Percentiles rank a stretch among this genome's conserved stretches.
Conservation (phyloP, 2,329 filamentous ascomycete species). For the Neofusicoccum laricinum region DNA sequence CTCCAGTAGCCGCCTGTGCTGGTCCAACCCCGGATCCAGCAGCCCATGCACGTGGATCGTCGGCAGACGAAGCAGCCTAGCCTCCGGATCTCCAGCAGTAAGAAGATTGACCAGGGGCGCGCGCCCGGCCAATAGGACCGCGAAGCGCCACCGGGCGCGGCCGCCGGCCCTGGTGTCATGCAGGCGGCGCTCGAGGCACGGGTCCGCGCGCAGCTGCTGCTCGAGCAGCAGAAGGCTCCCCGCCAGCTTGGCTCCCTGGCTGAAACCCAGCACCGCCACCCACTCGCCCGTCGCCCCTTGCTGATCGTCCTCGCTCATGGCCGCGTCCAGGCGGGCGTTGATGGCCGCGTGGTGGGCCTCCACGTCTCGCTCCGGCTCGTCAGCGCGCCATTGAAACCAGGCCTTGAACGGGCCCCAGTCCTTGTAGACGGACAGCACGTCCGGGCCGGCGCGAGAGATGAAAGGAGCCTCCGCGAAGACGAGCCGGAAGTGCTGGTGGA, state of each 20-base stretch:
- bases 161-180: too few relatives aligned
- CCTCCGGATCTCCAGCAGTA: too few relatives aligned
- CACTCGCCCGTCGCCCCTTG: slow-evolving; percentile 41
- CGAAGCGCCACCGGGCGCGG: too few relatives aligned
- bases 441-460: slow-evolving; percentile 58
- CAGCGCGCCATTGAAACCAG: slow-evolving; percentile 14
- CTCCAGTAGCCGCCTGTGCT: slow-evolving; percentile 56
- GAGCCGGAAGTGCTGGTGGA: slow-evolving; percentile 62
- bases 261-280: slow-evolving; percentile 51
- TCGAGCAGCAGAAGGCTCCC: slow-evolving; percentile 43
- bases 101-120: slow-evolving; percentile 49
- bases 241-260: slow-evolving; percentile 48
- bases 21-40: slow-evolving; percentile 56
- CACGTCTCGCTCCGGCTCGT: slow-evolving; percentile 53
- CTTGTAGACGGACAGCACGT: slow-evolving; percentile 63
- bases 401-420: slow-evolving; percentile 61
- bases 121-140: slow-evolving; percentile 58
- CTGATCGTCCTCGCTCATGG: slow-evolving; percentile 44
- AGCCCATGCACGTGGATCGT: slow-evolving; percentile 68
- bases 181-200: too few relatives aligned
- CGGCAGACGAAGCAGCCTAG: too few relatives aligned
- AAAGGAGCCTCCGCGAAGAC: slow-evolving; percentile 71
- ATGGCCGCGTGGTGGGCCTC: slow-evolving; percentile 33
- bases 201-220: too few relatives aligned
- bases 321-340: slow-evolving; percentile 28